These are phyloP conservation scores for Acer saccharum DNA, from an alignment of 345 rosid genomes.

Conservation along the genomic window DNA sequence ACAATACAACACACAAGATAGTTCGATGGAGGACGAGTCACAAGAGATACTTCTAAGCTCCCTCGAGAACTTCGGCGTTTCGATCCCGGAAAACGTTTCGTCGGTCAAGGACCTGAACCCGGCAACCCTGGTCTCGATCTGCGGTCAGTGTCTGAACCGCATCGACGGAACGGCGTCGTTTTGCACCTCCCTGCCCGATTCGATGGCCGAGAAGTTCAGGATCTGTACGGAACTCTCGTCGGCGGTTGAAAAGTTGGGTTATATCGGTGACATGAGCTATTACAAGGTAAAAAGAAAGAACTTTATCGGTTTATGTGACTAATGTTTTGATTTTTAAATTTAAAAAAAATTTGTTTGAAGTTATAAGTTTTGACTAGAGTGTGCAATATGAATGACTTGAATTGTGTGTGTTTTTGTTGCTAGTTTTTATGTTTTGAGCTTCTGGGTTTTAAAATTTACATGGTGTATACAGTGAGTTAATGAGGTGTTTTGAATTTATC, in stretches of 20 bases:
- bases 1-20: no score
- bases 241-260: conserved; percentile 62
- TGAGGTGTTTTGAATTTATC: background rate
- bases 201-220: conserved; percentile 55
- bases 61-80: conserved; percentile 49
- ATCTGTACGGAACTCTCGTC: conserved; percentile 61
- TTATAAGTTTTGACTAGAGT: background rate
- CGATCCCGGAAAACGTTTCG: conserved; percentile 46
- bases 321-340: background rate
- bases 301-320: background rate
- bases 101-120: conserved; percentile 45
- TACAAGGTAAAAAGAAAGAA: conserved; percentile 46
- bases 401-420: background rate
- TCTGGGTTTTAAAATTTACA: background rate
- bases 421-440: background rate
- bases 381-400: background rate
- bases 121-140: conserved; percentile 50
- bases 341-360: background rate
- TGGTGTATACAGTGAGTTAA: background rate
- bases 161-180: conserved; percentile 41
- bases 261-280: conserved; percentile 58
- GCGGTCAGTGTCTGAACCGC: conserved; percentile 64
- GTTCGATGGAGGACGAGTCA: conserved; percentile 13
- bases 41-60: conserved; percentile 40
- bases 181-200: conserved; percentile 41